Percentiles rank a stretch among this genome's conserved stretches.
Conservation (phyloP, 148 eudicot species). For the Linanthus parryae region DNA sequence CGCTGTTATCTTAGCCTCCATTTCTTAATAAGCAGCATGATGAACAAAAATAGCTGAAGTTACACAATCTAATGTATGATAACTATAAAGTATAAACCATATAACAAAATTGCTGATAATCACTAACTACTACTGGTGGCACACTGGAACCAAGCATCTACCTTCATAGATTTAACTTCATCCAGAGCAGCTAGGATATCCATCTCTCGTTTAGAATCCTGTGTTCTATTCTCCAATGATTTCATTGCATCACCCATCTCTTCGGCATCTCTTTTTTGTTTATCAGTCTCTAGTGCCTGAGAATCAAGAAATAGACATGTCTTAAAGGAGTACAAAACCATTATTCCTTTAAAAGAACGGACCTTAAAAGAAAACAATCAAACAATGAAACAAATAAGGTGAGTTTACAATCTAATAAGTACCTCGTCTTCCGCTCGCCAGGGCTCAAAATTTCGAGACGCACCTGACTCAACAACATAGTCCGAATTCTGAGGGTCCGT, state of each 20-base stretch:
- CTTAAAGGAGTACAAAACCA: neutral
- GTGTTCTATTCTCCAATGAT: constrained; percentile 85
- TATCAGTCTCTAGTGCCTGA: constrained; percentile 58
- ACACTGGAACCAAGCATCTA: constrained; percentile 16
- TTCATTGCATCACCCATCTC: constrained; percentile 99
- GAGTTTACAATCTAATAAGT: neutral
- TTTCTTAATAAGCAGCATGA: neutral
- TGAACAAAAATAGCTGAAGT: too few species aligned
- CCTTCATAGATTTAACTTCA: constrained; percentile 97
- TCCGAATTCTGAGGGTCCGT: constrained; percentile 94
- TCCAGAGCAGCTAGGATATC: constrained; percentile 91
- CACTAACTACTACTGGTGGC: too few species aligned
- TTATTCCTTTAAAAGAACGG: neutral
- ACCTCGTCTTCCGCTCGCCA: constrained; percentile 96
- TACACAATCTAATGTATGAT: too few species aligned
- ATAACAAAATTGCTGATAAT: neutral
- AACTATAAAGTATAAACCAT: too few species aligned
- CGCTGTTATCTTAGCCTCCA: neutral
- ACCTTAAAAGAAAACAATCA: neutral
- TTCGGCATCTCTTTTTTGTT: constrained; percentile 66
- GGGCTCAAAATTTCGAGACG: constrained; percentile 81
- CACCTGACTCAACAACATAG: constrained; percentile 84
- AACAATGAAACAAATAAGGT: constrained; percentile 1
- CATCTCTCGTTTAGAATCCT: constrained; percentile 92
- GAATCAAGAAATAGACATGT: constrained; percentile 1